Base-by-base conservation (phyloP, 345 rosid species). In the Euphorbia pulcherrima region DNA sequence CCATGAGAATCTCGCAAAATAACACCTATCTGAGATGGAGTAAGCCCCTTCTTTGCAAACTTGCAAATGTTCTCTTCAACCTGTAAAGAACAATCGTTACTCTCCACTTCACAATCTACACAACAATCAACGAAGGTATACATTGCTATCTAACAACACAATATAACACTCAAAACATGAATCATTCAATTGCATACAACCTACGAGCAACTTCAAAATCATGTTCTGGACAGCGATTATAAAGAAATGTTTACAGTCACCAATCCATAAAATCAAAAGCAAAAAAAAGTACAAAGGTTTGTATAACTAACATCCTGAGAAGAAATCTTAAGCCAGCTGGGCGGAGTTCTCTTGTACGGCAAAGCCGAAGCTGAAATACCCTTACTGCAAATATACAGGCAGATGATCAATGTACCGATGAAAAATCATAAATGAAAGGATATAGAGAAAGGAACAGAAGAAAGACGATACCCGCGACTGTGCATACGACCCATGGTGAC, bases 401-500 rank as follows among this genome's bases (percentile, higher is more conserved):
- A 12, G 46, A 29, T 35, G 60, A 9, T 26, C 54, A 30, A 27
- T 4, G 14, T 18, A 64, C 24, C 9, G 2, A 59, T 67, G 27
- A 61, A 8, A n/a, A 2, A 10, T 39, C 17, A 55, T 11, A 26
- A 10, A 57, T 0, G 6, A 5, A 57, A 29, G 30, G 1, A 23
- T 21, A 14, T 6, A n/a, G 16, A 20, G 12, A n/a, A n/a, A 3
- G 37, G 27, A 1, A 23, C 4, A 12, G 59, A 18, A 0, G 24
- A 35, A 57, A 33, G n/a, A 56, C 29, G 6, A 9, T 11, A 84
- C 97, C 95, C 97, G 62, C 88, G 67, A 60, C 86, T 79, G 69
- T 90, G 97, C 97, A 90, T 90, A 67, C 97, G 92, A 68, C 95
- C 97, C 95, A 88, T 90, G 83, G 78, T 65, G 69, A 74, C 80